phyloP scores from a whole-genome alignment of 345 rosid species.

The Reutealis trisperma region DNA sequence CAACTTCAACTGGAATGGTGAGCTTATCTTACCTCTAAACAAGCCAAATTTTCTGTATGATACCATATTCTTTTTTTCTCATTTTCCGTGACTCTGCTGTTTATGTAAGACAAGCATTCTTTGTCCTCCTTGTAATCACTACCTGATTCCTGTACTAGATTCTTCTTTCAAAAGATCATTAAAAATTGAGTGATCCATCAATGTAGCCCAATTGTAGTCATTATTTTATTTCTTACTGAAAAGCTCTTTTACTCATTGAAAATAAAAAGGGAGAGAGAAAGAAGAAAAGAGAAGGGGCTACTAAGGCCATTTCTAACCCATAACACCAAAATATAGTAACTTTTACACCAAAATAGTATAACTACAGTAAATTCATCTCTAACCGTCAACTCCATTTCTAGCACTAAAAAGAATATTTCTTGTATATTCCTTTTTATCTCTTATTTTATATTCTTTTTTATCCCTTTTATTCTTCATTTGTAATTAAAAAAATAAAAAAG shows the following conservation, averaged over 20 bases:
- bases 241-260: neutral
- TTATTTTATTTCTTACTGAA: neutral
- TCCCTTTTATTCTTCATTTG: too few relatives aligned
- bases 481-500: too few relatives aligned
- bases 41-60: conserved; percentile 13
- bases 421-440: too few relatives aligned
- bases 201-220: neutral
- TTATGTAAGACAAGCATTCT: neutral
- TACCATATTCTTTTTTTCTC: neutral
- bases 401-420: too few relatives aligned
- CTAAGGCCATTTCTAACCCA: too few relatives aligned
- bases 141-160: neutral
- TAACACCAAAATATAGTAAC: too few relatives aligned
- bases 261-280: neutral
- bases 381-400: too few relatives aligned
- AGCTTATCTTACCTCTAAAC: conserved; percentile 29
- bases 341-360: too few relatives aligned
- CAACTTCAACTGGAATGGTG: conserved; percentile 85
- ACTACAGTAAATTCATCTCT: too few relatives aligned
- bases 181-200: neutral
- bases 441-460: too few relatives aligned
- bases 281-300: too few relatives aligned
- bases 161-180: neutral
- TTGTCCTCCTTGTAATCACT: neutral
- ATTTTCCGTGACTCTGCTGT: neutral